Evolutionary conservation across 495 filamentous ascomycete species (phyloP), one percentile per base, ranked within the genome.

Genomic region (Penicillium mononematosum): DNA sequence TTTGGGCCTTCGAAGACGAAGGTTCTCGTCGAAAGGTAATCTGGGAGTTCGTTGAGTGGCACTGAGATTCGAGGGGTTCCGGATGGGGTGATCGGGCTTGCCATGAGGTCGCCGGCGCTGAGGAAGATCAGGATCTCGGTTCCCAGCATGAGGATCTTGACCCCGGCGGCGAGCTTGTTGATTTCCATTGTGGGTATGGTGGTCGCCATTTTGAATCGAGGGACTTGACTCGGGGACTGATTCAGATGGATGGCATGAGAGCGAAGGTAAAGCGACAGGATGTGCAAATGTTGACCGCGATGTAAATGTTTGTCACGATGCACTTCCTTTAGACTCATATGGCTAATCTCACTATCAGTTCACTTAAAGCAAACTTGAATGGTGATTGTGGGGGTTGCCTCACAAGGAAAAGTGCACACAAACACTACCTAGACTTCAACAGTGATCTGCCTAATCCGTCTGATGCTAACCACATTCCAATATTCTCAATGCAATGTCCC

Each of bases 1-100:
- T 38, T 38, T 14, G 36, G 36, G 36, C n/a, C 45, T 25, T 38
- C 45, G n/a, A 47, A 47, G 45, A 47, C 45, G 16, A 47, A 47
- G 4, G 16, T 47, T 6, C 17, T 14, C 4, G 10, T 27, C 9
- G 6, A 17, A 25, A 16, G 27, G 17, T 17, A 9, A 7, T 19
- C 17, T 2, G 16, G 12, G 12, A 47, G 27, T 11, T 32, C 27
- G n/a, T 8, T 11, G 14, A 47, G 27, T 32, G 14, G 25, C 7
- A 47, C 16, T 11, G 25, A 25, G 2, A 29, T 17, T 16, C 45
- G 45, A 6, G 14, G 12, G 16, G 14, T 27, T 10, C 9, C n/a
- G n/a, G 17, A 6, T 19, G 25, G 27, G 25, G 11, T 6, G 27
- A 32, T 47, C 3, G 24, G 25, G 25, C 24, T 47, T 8, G 45